Base-by-base conservation (phyloP, 495 filamentous ascomycete genomes). In the Tuber melanosporum region DNA sequence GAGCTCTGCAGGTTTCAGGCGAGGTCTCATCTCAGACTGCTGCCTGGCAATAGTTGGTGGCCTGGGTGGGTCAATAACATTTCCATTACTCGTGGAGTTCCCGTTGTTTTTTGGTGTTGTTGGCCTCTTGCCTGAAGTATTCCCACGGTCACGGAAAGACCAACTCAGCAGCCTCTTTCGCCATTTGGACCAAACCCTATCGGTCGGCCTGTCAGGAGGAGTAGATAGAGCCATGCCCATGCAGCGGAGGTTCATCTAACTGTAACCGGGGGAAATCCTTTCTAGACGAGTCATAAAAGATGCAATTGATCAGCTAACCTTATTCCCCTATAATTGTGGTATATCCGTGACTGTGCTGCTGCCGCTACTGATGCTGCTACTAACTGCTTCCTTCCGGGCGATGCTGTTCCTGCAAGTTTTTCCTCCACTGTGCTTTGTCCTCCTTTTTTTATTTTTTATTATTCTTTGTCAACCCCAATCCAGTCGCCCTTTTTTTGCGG, bases 31-130 rank as follows among this genome's bases (percentile, higher is more conserved):
- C 84, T 97, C 94, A 41, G 92, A 93, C 81, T 91, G 89, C 81
- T 94, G 93, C 80, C 94, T 88, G 84, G 90, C 91, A 84, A 94
- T 93, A 6, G 92, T 94, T 73, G 89, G 87, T 17, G 90, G 85
- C 74, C 92, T 88, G 47, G 94, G 93, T 57, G 96, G 85, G 22
- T 91, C 91, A n/a, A 95, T 89, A 1, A 94, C 94, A 77, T 88
- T 80, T 91, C 77, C 91, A 69, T 47, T 73, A 46, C 70, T 15
- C 32, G 70, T 70, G 71, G 47, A 72, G 22, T 32, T 32, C 57
- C 49, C 22, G 6, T 26, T 66, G 26, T 66, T 66, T 14, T 66
- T 32, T 32, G 57, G 57, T n/a, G 57, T 32, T n/a, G 43, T 49
- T 69, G 39, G 57, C 73, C 70, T 70, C 42, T 47, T 52, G 71